Percentiles rank a stretch among this genome's conserved stretches.
These are phyloP conservation scores for Aspergillus novoparasiticus DNA, from an alignment of 2,329 filamentous ascomycete species.

Conservation along the genomic window DNA sequence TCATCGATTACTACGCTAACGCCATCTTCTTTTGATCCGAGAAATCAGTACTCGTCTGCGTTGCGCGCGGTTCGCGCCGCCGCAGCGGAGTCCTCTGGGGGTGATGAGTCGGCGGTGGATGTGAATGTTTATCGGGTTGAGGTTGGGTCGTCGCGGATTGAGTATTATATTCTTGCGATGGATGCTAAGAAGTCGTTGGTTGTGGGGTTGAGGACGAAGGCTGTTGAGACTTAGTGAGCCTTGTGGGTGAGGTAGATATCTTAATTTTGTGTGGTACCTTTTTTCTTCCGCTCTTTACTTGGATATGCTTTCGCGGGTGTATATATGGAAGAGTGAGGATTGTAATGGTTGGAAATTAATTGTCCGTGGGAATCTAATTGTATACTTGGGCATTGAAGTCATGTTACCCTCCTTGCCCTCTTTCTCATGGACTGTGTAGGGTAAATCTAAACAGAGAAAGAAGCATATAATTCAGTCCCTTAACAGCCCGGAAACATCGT, in stretches of 20 bases:
- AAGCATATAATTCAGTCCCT: not conserved
- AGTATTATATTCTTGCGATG: constrained; percentile 78
- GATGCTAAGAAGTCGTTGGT: constrained; percentile 62
- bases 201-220: constrained; percentile 76
- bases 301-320: not conserved
- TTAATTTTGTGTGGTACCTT: no score
- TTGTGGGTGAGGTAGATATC: no score
- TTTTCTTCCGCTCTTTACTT: no score
- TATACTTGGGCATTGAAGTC: not conserved
- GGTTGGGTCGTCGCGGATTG: constrained; percentile 63
- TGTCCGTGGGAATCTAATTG: not conserved
- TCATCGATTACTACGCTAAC: constrained; percentile 63
- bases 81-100: constrained; percentile 18
- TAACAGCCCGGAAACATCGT: not conserved
- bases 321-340: not conserved
- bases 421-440: not conserved
- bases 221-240: constrained; percentile 65
- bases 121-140: constrained; percentile 75
- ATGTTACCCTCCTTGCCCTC: not conserved
- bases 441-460: no score
- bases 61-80: constrained; percentile 57
- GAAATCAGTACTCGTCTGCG: constrained; percentile 63
- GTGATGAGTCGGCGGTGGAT: constrained; percentile 52
- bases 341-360: not conserved
- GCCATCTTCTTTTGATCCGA: constrained; percentile 71